phyloP scores from a whole-genome alignment of 2,329 filamentous ascomycete species.

The Fusarium sacchari region DNA sequence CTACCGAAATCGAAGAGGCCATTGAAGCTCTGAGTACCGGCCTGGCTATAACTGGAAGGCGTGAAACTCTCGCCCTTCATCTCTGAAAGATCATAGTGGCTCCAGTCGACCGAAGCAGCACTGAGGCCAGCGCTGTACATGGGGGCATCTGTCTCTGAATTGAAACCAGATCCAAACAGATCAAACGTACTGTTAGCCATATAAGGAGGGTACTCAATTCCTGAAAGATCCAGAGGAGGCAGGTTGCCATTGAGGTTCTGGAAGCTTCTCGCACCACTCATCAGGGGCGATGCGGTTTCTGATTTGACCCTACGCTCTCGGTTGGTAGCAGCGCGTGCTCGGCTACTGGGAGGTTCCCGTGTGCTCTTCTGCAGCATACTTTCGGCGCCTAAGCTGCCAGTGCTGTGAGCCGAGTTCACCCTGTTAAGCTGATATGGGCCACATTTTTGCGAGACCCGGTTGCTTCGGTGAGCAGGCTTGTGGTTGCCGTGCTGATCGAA shows the following conservation, averaged over 20 bases:
- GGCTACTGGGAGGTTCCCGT: slow-evolving; percentile 50
- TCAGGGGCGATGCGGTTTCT: slow-evolving; percentile 68
- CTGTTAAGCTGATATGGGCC: slow-evolving; percentile 70
- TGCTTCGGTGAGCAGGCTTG: slow-evolving; percentile 69
- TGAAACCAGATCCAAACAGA: slow-evolving; percentile 58
- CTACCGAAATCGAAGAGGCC: slow-evolving; percentile 62
- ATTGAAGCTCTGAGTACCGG: slow-evolving; percentile 60
- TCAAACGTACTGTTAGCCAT: slow-evolving; percentile 61
- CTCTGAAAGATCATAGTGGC: slow-evolving; percentile 58
- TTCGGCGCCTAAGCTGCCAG: slow-evolving; percentile 58
- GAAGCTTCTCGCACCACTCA: slow-evolving; percentile 60
- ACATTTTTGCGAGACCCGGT: slow-evolving; percentile 69
- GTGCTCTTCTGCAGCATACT: slow-evolving; percentile 53
- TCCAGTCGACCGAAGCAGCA: slow-evolving; percentile 61
- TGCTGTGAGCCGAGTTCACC: slow-evolving; percentile 66
- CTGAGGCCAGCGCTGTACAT: slow-evolving; percentile 71
- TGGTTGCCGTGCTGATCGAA: slow-evolving; percentile 73
- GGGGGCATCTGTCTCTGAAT: slow-evolving; percentile 64
- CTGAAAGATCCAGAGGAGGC: slow-evolving; percentile 68
- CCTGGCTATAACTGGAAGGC: slow-evolving; percentile 65
- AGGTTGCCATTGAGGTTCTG: slow-evolving; percentile 63
- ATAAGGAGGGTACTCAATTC: slow-evolving; percentile 62
- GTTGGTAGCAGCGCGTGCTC: slow-evolving; percentile 51
- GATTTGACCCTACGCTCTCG: slow-evolving; percentile 67
- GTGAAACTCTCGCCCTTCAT: slow-evolving; percentile 60